phyloP scores from a whole-genome alignment of 495 filamentous ascomycete genomes.

The Ramalina peruviana region DNA sequence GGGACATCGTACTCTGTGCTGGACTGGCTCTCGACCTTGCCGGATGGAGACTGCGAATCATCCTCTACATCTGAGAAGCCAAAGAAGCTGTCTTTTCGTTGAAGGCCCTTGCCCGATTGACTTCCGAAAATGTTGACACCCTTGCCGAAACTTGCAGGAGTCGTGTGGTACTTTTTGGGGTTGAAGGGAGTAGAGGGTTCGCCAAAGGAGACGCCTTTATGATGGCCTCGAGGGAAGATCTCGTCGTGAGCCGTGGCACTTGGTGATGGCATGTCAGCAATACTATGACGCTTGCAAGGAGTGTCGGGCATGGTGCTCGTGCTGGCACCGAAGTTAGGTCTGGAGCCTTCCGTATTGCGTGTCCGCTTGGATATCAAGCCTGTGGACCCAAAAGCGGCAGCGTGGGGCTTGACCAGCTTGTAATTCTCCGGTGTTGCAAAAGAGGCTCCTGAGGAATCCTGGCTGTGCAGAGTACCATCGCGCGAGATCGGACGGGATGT shows the following conservation, averaged over 20 bases:
- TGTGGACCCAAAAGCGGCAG: conserved; percentile 84
- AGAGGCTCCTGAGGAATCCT: conserved; percentile 36
- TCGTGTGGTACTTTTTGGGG: conserved; percentile 27
- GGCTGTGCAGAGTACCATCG: conserved; percentile 22
- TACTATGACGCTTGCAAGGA: conserved; percentile 73
- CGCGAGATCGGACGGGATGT: conserved; percentile 33
- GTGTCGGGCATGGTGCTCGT: conserved; percentile 70
- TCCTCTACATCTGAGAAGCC: conserved; percentile 70
- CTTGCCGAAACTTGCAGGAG: conserved; percentile 47
- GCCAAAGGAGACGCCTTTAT: conserved; percentile 50
- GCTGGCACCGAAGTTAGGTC: conserved; percentile 27
- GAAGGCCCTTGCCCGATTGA: conserved; percentile 33
- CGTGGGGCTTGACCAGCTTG: conserved; percentile 67
- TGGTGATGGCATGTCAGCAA: conserved; percentile 48
- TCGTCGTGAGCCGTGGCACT: conserved; percentile 36
- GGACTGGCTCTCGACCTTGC: conserved; percentile 42
- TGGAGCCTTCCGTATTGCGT: conserved; percentile 42
- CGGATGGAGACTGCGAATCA: conserved; percentile 40
- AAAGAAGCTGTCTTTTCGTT: conserved; percentile 58
- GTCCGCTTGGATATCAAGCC: conserved; percentile 82
- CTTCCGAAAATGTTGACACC: conserved; percentile 57
- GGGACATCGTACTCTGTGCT: conserved; percentile 62
- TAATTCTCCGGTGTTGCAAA: conserved; percentile 76
- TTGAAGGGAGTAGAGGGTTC: conserved; percentile 51
- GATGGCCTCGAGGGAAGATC: conserved; percentile 36